Conservation (phyloP, 352 stramenopile species). For the Globisporangium mamillatum region DNA sequence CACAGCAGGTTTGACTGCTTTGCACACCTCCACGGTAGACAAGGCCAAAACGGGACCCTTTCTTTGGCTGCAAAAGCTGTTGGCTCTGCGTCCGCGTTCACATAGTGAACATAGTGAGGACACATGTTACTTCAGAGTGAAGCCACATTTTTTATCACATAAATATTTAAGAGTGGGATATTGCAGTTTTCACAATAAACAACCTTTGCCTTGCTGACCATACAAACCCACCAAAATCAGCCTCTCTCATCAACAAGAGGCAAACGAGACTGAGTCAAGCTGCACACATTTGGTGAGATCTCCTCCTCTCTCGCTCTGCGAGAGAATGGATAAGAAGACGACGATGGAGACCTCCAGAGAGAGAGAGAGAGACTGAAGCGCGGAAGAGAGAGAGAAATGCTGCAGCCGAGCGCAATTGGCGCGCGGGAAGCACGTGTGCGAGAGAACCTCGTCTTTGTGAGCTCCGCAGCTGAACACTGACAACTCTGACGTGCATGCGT, state of each 20-base stretch:
- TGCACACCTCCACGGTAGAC: not conserved
- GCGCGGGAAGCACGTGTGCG: not conserved
- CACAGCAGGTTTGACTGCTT: not conserved
- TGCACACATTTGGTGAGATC: not conserved
- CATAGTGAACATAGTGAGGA: not conserved
- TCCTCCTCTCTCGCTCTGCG: not conserved
- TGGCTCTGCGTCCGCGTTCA: not conserved
- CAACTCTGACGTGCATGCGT: not conserved
- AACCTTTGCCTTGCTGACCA: not conserved
- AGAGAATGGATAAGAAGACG: not conserved
- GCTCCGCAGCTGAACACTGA: not conserved
- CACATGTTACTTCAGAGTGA: not conserved
- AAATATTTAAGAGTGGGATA: conserved; percentile 2
- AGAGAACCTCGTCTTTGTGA: not conserved
- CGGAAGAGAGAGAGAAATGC: not conserved
- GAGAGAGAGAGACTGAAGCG: not conserved
- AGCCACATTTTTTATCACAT: not conserved
- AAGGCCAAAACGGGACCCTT: not conserved
- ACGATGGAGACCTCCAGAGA: not conserved
- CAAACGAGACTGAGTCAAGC: not conserved
- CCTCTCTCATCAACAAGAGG: not conserved
- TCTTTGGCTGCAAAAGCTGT: not conserved
- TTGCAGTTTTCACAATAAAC: not conserved
- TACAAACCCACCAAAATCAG: not conserved
- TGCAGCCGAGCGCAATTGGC: not conserved